These are phyloP conservation scores for Globisporangium recalcitrans DNA, from an alignment of 352 stramenopile genomes.

Conservation along the genomic window DNA sequence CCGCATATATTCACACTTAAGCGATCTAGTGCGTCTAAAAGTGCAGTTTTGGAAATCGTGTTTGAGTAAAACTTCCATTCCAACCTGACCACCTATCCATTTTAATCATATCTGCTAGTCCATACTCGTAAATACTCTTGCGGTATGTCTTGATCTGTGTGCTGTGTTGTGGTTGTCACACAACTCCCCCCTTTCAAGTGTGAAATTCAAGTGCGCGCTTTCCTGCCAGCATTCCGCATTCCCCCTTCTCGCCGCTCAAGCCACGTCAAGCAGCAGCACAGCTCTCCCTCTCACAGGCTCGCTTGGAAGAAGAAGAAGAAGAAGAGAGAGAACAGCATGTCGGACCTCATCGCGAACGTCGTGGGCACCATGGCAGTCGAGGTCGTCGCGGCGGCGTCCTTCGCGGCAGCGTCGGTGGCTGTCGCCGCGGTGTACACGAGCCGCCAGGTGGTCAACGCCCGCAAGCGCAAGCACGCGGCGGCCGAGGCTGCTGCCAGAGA, in stretches of 20 bases:
- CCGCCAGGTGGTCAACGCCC: conserved; percentile 15
- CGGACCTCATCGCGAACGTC: conserved; percentile 23
- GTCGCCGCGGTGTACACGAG: conserved; percentile 23
- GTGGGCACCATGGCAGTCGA: conserved; percentile 38
- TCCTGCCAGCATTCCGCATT: conserved; percentile 13
- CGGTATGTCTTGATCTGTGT: background rate
- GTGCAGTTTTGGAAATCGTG: background rate
- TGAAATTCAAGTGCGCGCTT: conserved; percentile 13
- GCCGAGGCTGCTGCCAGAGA: background rate
- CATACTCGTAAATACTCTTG: background rate
- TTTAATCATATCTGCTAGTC: background rate
- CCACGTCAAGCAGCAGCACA: background rate
- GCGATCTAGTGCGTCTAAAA: background rate
- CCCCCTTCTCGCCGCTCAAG: background rate
- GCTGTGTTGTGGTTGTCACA: background rate
- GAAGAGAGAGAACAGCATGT: conserved; percentile 4
- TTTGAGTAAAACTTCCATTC: background rate
- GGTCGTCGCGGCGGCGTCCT: conserved; percentile 40
- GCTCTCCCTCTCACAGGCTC: background rate
- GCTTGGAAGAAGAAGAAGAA: background rate
- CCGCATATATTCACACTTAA: no score
- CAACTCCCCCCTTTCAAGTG: background rate
- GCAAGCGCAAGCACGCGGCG: conserved; percentile 25
- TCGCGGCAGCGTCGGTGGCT: conserved; percentile 37
- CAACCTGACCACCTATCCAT: background rate